Conservation (phyloP, 805 yeast species). For the Teunomyces panamensis region DNA sequence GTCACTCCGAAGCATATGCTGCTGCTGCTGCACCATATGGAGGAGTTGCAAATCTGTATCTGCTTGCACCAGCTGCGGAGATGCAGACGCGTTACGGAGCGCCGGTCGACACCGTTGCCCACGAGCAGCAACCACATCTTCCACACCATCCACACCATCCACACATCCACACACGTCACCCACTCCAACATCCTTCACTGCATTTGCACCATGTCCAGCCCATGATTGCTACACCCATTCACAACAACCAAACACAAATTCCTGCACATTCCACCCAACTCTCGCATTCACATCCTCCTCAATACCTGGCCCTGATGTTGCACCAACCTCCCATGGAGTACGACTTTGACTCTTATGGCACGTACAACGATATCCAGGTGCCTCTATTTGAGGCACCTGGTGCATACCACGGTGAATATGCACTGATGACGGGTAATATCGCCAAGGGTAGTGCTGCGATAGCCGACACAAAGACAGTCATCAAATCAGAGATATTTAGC, state of each 20-base stretch:
- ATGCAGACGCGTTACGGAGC: background rate
- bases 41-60: background rate
- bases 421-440: background rate
- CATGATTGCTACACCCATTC: background rate
- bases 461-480: background rate
- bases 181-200: background rate
- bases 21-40: background rate
- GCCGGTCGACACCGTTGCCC: background rate
- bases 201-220: background rate
- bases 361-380: background rate
- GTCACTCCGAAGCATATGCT: background rate
- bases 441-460: background rate
- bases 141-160: slow-evolving; percentile 3
- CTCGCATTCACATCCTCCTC: background rate
- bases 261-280: slow-evolving; percentile 1
- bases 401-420: background rate
- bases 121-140: background rate
- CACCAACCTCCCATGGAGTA: background rate
- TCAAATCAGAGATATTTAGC: slow-evolving; percentile 6
- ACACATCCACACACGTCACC: slow-evolving; percentile 1
- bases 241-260: background rate
- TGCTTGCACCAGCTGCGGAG: background rate
- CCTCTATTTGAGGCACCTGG: background rate
- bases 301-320: background rate
- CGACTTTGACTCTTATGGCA: background rate